A percentile compares a stretch with the other conserved stretches of the same genome.
phyloP scores from a whole-genome alignment of 2,329 filamentous ascomycete species.

The Didymella glomerata region DNA sequence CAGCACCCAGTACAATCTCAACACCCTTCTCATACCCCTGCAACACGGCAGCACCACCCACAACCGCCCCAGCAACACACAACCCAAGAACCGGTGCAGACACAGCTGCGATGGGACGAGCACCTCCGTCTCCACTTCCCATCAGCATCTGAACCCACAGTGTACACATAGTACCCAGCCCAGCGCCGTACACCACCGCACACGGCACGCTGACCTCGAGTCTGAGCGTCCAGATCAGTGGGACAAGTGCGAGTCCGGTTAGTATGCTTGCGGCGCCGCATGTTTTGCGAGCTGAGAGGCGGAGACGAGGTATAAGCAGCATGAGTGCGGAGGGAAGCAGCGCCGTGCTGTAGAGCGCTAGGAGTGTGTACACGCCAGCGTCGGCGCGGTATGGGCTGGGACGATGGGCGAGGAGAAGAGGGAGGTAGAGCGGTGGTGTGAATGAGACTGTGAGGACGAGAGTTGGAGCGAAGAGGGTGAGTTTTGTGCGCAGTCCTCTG shows the following conservation, averaged over 20 bases:
- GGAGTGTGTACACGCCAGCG: not conserved
- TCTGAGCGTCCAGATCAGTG: slow-evolving; percentile 3
- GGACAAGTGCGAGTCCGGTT: slow-evolving; percentile 1
- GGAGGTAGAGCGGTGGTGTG: slow-evolving; percentile 22
- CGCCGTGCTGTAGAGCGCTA: slow-evolving; percentile 17
- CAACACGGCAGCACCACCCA: slow-evolving; percentile 19
- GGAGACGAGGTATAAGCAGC: not conserved
- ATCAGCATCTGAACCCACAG: slow-evolving; percentile 9
- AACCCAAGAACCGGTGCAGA: slow-evolving; percentile 15
- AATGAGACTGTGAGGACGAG: slow-evolving; percentile 15
- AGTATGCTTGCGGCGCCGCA: slow-evolving; percentile 14
- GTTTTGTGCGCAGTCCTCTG: not conserved
- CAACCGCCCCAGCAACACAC: slow-evolving; percentile 17
- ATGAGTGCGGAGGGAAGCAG: slow-evolving; percentile 11
- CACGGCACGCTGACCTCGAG: not conserved
- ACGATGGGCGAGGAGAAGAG: slow-evolving; percentile 25
- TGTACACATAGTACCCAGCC: slow-evolving; percentile 17
- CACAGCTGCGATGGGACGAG: not conserved
- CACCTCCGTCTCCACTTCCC: not conserved
- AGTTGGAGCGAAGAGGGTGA: not conserved
- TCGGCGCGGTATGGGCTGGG: slow-evolving; percentile 13
- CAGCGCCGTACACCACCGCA: slow-evolving; percentile 16
- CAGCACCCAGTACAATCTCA: not conserved
- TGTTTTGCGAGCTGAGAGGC: slow-evolving; percentile 10
- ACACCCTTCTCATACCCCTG: slow-evolving; percentile 12